Base-by-base conservation (phyloP, 805 yeast genomes). In the Starmerella tilneyi region DNA sequence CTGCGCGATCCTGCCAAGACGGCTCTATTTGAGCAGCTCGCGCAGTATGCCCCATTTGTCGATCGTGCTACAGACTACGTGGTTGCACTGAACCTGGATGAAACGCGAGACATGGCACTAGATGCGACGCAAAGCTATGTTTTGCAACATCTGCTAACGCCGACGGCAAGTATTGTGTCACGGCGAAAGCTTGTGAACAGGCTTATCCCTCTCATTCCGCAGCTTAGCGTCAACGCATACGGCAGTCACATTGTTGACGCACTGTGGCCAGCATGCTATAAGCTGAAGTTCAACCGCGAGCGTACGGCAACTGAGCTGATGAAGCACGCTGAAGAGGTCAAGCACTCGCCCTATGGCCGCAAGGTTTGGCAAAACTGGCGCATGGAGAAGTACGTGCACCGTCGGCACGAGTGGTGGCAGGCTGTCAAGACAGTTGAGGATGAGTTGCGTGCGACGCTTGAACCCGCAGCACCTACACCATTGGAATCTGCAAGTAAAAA, bases 351-450 rank as follows among this genome's bases (percentile, higher is more conserved):
- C 11, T 92, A 89, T 58, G 98, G 98, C 28, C 76, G 80, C 59
- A 72, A 78, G 56, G 97, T 92, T 1, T 92, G 96, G 97, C 84
- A 81, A 61, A 89, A 89, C 62, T 92, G 96, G 96, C 66, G 74
- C 24, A 73, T 89, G 79, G 97, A 92, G 60, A 64, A 79, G 55
- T 89, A 77, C 57, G 59, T 67, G 9, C 72, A 94, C 59, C 78
- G 79, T 63, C 74, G 79, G 61, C 75, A 69, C 57, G 96, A 86
- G 58, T 89, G 97, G 97, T 84, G 81, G 63, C 65, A 49, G 3
- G 45, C 53, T 9, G 63, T 60, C 17, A 63, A 63, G 40, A 57
- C 56, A 24, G 56, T 54, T 19, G 65, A 60, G 37, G 63, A 60
- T 43, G 55, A 53, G 19, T 56, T 56, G 38, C 41, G 46, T 16